Conservation (phyloP, 1,139 yeast species). For the Yamadazyma spencermartinsiae region DNA sequence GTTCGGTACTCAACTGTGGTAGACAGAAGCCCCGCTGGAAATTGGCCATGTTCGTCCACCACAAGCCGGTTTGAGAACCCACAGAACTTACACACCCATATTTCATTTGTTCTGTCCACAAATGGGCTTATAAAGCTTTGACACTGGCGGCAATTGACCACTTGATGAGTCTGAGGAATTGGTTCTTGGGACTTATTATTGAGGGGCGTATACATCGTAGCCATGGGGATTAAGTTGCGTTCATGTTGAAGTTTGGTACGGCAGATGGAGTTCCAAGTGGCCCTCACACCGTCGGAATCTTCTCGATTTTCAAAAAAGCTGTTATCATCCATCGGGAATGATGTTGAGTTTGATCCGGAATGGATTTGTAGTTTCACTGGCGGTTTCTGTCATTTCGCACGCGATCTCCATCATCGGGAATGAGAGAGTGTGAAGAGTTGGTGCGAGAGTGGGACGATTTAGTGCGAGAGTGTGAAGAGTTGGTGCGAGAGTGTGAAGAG, state of each 20-base stretch:
- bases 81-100: constrained; percentile 71
- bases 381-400: no score
- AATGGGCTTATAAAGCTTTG: constrained; percentile 62
- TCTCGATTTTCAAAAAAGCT: constrained; percentile 70
- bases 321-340: not conserved
- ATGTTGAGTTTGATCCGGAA: not conserved
- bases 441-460: no score
- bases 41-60: constrained; percentile 13
- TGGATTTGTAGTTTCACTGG: not conserved
- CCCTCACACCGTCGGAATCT: constrained; percentile 85
- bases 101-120: constrained; percentile 36
- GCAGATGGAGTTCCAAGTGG: constrained; percentile 87
- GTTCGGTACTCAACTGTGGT: constrained; percentile 60
- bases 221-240: constrained; percentile 60
- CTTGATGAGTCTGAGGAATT: constrained; percentile 29
- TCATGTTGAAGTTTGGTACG: constrained; percentile 58
- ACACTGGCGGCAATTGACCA: constrained; percentile 56
- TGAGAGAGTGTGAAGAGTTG: no score
- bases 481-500: no score
- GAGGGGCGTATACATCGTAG: constrained; percentile 67
- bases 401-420: no score
- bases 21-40: constrained; percentile 15
- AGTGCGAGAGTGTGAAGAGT: no score
- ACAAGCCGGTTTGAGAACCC: constrained; percentile 50
- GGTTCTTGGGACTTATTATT: constrained; percentile 49